These are phyloP conservation scores for Cladosporium velox DNA, from an alignment of 2,329 filamentous ascomycete species.

Conservation along the genomic window DNA sequence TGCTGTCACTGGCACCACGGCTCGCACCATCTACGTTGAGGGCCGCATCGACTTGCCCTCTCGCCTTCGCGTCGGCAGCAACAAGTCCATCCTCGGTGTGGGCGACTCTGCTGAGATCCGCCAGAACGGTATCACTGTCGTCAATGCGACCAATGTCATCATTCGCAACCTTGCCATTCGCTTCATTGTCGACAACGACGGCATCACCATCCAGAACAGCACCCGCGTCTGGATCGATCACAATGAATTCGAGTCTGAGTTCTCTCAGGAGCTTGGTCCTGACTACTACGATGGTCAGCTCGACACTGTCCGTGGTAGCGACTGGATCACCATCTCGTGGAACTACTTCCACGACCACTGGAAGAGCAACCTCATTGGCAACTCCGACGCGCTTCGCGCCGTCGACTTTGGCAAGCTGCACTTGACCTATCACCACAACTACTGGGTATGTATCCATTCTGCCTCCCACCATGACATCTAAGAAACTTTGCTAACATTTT, in stretches of 20 bases:
- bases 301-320: conserved; percentile 48
- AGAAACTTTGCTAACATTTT: neutral
- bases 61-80: conserved; percentile 49
- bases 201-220: conserved; percentile 48
- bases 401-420: conserved; percentile 49
- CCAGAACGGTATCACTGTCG: conserved; percentile 42
- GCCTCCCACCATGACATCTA: neutral
- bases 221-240: conserved; percentile 53
- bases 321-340: conserved; percentile 52
- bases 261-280: conserved; percentile 32
- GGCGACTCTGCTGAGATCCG: conserved; percentile 41
- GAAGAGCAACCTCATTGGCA: conserved; percentile 49
- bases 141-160: conserved; percentile 44
- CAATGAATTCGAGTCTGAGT: conserved; percentile 50
- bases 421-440: conserved; percentile 55
- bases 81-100: conserved; percentile 48
- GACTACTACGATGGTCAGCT: conserved; percentile 45
- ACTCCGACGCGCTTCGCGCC: conserved; percentile 43
- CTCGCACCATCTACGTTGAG: conserved; percentile 47
- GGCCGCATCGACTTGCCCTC: conserved; percentile 46
- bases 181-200: conserved; percentile 45
- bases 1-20: conserved; percentile 47
- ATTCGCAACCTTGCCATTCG: conserved; percentile 43
- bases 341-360: conserved; percentile 55
- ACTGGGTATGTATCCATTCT: conserved; percentile 33